phyloP scores from a whole-genome alignment of 495 filamentous ascomycete genomes.

The Parmelia sp. region DNA sequence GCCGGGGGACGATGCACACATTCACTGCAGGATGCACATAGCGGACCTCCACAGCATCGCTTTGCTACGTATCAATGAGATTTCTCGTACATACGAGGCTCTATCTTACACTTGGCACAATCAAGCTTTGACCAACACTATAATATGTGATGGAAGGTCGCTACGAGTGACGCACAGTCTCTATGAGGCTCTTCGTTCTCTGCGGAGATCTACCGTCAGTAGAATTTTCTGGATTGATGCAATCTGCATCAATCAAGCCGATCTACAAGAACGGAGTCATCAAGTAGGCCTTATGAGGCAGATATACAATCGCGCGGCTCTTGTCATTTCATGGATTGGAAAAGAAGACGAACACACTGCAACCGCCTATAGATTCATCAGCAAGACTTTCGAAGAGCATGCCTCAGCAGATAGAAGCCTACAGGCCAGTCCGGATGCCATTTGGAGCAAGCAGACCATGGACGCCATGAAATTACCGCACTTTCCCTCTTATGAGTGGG shows the following conservation, averaged over 20 bases:
- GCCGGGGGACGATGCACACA: background rate
- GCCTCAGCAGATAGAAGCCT: conserved; percentile 1
- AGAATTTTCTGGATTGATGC: too few relatives aligned
- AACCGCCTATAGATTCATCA: conserved; percentile 2
- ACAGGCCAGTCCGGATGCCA: conserved; percentile 7
- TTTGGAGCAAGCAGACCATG: conserved; percentile 8
- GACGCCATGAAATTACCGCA: conserved; percentile 8
- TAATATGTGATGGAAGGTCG: conserved; percentile 9
- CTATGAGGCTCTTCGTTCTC: conserved; percentile 11
- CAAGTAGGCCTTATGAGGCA: conserved; percentile 31
- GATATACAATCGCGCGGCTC: conserved; percentile 29
- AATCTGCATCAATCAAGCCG: conserved; percentile 33
- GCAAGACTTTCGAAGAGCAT: background rate
- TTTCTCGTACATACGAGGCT: background rate
- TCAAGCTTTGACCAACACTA: background rate
- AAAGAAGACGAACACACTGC: conserved; percentile 15
- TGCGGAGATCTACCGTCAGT: conserved; percentile 10
- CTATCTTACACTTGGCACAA: conserved; percentile 13
- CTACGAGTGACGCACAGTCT: conserved; percentile 9
- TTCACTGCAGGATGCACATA: conserved; percentile 8
- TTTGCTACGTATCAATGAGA: background rate
- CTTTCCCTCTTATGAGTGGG: conserved; percentile 14
- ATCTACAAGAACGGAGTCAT: conserved; percentile 22
- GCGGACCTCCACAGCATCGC: background rate
- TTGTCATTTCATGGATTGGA: conserved; percentile 31